Conservation (phyloP, 225 moss, liverwort and hornwort genomes). For the Polytrichum formosum region DNA sequence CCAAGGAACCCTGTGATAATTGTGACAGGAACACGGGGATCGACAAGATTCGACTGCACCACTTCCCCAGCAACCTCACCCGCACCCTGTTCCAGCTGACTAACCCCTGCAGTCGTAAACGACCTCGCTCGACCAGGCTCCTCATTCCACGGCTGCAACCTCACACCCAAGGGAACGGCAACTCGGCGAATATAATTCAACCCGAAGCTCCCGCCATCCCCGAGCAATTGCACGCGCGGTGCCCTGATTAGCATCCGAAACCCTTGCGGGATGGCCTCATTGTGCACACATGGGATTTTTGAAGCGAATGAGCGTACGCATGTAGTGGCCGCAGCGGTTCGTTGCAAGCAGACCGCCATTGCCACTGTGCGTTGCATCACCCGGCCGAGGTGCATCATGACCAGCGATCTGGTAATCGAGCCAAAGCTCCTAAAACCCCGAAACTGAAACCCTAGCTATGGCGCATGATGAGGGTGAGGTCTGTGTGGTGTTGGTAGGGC, state of each 20-base stretch:
- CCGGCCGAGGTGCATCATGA: conserved; percentile 22
- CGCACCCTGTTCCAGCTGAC: conserved; percentile 35
- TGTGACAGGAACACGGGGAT: conserved; percentile 77
- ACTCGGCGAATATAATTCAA: conserved; percentile 6
- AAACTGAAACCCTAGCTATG: neutral
- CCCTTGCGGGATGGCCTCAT: conserved; percentile 4
- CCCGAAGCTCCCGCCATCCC: neutral
- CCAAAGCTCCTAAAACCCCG: neutral
- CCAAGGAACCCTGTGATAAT: conserved; percentile 96
- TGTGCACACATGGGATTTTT: conserved; percentile 1
- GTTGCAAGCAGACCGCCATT: conserved; percentile 31
- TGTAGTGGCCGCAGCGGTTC: conserved; percentile 6
- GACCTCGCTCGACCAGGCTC: conserved; percentile 6
- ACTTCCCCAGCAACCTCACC: conserved; percentile 20
- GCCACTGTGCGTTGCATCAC: conserved; percentile 27
- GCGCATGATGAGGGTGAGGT: neutral
- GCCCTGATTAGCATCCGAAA: conserved; percentile 11
- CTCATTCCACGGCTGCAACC: conserved; percentile 9
- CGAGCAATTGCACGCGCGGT: neutral
- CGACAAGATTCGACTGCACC: conserved; percentile 11
- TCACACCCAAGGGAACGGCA: conserved; percentile 19
- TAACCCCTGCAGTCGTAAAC: conserved; percentile 31
- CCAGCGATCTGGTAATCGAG: neutral
- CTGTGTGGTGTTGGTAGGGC: conserved; percentile 22
- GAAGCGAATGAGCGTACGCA: neutral